Conservation (phyloP, 129 eudicot genomes). For the Helianthus tuberosus region DNA sequence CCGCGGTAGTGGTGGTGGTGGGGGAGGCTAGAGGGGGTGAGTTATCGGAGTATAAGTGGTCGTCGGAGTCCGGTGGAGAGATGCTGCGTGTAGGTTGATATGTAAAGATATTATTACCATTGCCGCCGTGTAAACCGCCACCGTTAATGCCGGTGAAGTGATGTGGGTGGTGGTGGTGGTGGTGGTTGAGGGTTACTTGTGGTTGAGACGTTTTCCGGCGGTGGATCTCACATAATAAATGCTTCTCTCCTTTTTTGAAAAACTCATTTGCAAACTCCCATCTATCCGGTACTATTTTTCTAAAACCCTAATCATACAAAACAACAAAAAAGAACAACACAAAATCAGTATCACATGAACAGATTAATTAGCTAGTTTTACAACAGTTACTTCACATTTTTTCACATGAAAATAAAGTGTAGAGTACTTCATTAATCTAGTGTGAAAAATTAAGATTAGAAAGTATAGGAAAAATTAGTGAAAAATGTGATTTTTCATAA, state of each 20-base stretch:
- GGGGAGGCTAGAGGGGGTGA: conserved; percentile 60
- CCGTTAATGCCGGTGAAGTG: conserved; percentile 25
- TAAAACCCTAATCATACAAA: conserved; percentile 71
- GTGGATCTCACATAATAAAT: conserved; percentile 88
- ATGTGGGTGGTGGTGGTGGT: conserved; percentile 37
- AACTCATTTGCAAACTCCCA: conserved; percentile 97
- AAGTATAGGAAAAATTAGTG: too few relatives aligned
- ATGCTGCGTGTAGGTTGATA: conserved; percentile 59
- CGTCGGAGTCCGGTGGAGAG: conserved; percentile 86
- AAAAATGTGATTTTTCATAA: too few relatives aligned
- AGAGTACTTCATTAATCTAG: too few relatives aligned
- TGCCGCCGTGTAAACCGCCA: conserved; percentile 17
- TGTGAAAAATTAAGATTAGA: too few relatives aligned
- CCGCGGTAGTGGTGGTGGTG: conserved; percentile 27
- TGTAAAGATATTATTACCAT: conserved; percentile 40
- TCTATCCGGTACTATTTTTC: conserved; percentile 93
- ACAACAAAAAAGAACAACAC: conserved; percentile 11
- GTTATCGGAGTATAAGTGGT: conserved; percentile 47
- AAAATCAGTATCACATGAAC: conserved; percentile 9
- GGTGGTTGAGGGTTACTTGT: conserved; percentile 57
- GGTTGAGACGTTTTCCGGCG: conserved; percentile 88
- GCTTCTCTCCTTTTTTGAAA: conserved; percentile 89
- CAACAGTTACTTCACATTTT: background rate
- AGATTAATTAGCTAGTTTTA: background rate
- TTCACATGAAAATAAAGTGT: background rate